phyloP scores from a whole-genome alignment of 2,329 filamentous ascomycete species.

The Aspergillus luchuensis region DNA sequence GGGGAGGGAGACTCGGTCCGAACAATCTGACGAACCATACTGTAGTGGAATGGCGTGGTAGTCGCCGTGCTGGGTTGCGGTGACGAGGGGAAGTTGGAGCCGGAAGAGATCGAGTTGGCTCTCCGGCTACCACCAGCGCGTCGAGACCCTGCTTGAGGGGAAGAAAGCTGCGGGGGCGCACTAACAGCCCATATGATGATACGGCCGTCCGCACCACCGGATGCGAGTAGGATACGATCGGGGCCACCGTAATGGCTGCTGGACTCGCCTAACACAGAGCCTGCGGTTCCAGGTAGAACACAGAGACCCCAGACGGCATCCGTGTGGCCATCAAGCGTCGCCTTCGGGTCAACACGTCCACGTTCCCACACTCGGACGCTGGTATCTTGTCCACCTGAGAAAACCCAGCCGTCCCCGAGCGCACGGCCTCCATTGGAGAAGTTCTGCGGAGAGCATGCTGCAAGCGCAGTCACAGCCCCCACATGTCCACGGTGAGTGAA shows the following conservation, averaged over 20 bases:
- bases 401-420: conserved; percentile 95
- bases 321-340: conserved; percentile 88
- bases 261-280: conserved; percentile 73
- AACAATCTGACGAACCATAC: conserved; percentile 81
- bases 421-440: conserved; percentile 87
- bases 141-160: conserved; percentile 72
- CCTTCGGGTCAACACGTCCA: conserved; percentile 90
- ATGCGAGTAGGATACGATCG: conserved; percentile 86
- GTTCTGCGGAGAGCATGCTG: conserved; percentile 83
- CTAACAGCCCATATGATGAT: conserved; percentile 95
- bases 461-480: conserved; percentile 83
- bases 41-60: conserved; percentile 82
- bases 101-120: conserved; percentile 91
- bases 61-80: conserved; percentile 87
- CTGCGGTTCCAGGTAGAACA: conserved; percentile 81
- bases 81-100: conserved; percentile 85
- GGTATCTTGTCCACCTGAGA: conserved; percentile 92
- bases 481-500: conserved; percentile 94
- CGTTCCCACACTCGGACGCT: conserved; percentile 95
- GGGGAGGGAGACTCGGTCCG: conserved; percentile 72
- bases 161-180: conserved; percentile 80
- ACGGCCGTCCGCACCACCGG: conserved; percentile 85
- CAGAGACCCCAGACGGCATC: conserved; percentile 96
- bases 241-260: conserved; percentile 73
- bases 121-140: conserved; percentile 76